Conservation (phyloP, 129 eudicot species). For the Calendula officinalis region DNA sequence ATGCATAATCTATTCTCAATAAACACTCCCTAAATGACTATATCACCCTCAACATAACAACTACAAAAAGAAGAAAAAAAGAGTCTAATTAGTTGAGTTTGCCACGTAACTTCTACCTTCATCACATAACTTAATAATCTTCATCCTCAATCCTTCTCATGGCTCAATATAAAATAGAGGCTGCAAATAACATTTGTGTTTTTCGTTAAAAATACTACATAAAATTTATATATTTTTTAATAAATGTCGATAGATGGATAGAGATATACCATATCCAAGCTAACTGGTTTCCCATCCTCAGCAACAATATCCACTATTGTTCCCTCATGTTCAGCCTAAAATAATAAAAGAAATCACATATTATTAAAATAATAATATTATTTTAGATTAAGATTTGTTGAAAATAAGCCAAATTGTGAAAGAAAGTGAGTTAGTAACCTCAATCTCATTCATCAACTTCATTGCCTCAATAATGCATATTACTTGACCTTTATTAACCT, state of each 20-base stretch:
- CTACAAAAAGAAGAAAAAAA: slow-evolving; percentile 6
- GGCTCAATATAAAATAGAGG: slow-evolving; percentile 70
- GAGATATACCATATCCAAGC: slow-evolving; percentile 54
- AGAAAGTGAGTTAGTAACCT: slow-evolving; percentile 44
- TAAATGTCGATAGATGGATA: neutral
- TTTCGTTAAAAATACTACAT: neutral
- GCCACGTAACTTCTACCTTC: slow-evolving; percentile 26
- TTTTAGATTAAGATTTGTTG: neutral
- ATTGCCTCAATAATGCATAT: slow-evolving; percentile 89
- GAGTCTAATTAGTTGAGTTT: slow-evolving; percentile 25
- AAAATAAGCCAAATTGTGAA: slow-evolving; percentile 10
- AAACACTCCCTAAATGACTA: slow-evolving; percentile 9
- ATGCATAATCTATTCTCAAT: too few species aligned
- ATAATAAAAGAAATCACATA: slow-evolving; percentile 8
- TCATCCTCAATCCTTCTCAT: slow-evolving; percentile 49
- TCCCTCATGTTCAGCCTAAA: slow-evolving; percentile 75
- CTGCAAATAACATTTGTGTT: slow-evolving; percentile 42
- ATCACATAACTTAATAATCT: slow-evolving; percentile 13
- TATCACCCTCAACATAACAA: slow-evolving; percentile 17
- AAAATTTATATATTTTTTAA: neutral
- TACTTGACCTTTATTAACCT: slow-evolving; percentile 84
- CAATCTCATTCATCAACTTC: slow-evolving; percentile 97
- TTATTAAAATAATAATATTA: neutral
- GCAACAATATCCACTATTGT: slow-evolving; percentile 58
- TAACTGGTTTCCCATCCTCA: slow-evolving; percentile 80